Percentiles rank a stretch among this genome's conserved stretches.
phyloP scores from a whole-genome alignment of 164 flowering plant species.

The Vitis rupestris region DNA sequence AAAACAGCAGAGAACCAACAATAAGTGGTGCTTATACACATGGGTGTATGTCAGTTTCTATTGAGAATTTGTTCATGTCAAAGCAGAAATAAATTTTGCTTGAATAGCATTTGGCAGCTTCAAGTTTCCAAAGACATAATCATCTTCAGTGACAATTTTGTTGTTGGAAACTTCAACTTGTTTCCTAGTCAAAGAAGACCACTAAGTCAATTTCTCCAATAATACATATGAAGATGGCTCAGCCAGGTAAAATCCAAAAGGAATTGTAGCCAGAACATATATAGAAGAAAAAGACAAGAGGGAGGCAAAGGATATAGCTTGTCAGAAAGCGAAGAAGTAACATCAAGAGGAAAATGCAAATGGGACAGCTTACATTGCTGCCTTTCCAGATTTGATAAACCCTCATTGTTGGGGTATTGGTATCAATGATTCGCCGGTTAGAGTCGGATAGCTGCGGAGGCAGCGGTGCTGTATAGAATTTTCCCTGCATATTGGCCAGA shows the following conservation, averaged over 20 bases:
- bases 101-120: too few relatives aligned
- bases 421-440: slow-evolving; percentile 13
- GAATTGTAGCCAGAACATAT: neutral
- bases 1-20: too few relatives aligned
- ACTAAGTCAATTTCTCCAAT: too few relatives aligned
- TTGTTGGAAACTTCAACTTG: too few relatives aligned
- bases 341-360: neutral
- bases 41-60: too few relatives aligned
- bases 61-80: too few relatives aligned
- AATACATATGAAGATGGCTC: neutral
- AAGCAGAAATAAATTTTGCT: too few relatives aligned
- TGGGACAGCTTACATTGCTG: slow-evolving; percentile 26
- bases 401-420: slow-evolving; percentile 12
- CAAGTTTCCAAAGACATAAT: too few relatives aligned
- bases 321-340: neutral
- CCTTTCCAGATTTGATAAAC: slow-evolving; percentile 49
- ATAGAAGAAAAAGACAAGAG: neutral
- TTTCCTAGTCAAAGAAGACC: too few relatives aligned
- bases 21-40: too few relatives aligned
- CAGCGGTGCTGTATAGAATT: slow-evolving; percentile 1
- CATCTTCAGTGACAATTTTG: too few relatives aligned
- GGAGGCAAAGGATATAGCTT: neutral
- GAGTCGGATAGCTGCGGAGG: slow-evolving; percentile 28
- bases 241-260: neutral
- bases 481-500: slow-evolving; percentile 1